phyloP scores from a whole-genome alignment of 495 filamentous ascomycete species.

The Podospora comata region DNA sequence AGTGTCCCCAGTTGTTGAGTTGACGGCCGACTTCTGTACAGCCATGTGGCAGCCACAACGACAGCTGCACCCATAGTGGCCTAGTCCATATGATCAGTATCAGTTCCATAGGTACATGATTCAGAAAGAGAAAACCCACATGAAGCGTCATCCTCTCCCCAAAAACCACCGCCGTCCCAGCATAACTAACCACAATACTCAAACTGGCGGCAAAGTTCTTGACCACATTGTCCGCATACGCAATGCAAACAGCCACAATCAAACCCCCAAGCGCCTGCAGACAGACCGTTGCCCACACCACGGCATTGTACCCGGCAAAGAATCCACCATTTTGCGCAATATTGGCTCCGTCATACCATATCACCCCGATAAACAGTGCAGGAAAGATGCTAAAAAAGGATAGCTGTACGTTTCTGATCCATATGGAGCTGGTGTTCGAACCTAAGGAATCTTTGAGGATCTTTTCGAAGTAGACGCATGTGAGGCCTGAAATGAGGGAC shows the following conservation, averaged over 20 bases:
- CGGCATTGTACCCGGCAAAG: conserved; percentile 68
- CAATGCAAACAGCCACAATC: conserved; percentile 61
- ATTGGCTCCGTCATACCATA: conserved; percentile 65
- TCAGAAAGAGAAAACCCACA: conserved; percentile 18
- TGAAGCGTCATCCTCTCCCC: conserved; percentile 22
- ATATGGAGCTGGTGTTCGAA: conserved; percentile 54
- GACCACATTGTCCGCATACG: conserved; percentile 59
- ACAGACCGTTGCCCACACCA: conserved; percentile 63
- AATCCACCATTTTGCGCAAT: conserved; percentile 59
- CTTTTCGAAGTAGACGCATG: conserved; percentile 69
- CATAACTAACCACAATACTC: conserved; percentile 51
- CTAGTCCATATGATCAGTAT: conserved; percentile 36
- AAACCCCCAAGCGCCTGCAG: conserved; percentile 66
- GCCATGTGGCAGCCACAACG: conserved; percentile 25
- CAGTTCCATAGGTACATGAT: background rate
- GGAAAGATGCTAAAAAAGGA: conserved; percentile 71
- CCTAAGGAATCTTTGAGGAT: conserved; percentile 62
- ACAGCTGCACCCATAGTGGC: conserved; percentile 21
- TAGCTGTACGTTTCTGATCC: conserved; percentile 72
- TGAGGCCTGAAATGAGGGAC: conserved; percentile 60
- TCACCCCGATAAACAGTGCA: conserved; percentile 66
- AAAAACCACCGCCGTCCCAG: conserved; percentile 24
- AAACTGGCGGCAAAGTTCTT: conserved; percentile 67
- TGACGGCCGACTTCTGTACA: conserved; percentile 18
- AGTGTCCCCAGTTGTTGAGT: conserved; percentile 6